A percentile compares a stretch with the other conserved stretches of the same genome.
Conservation (phyloP, 2,329 filamentous ascomycete genomes). For the Penicillium sp. region DNA sequence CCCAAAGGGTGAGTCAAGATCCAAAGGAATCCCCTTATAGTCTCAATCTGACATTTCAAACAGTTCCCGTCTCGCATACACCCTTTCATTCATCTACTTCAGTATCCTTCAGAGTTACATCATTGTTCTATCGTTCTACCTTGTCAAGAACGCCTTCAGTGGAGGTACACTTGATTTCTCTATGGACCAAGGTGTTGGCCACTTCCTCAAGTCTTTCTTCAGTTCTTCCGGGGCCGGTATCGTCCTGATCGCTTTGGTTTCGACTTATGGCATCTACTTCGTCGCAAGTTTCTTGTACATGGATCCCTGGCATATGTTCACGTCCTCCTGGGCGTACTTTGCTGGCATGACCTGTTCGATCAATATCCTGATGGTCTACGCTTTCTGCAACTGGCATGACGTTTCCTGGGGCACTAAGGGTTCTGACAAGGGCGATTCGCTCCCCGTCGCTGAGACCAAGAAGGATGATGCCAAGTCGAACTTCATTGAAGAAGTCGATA, state of each 20-base stretch:
- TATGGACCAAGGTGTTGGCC: slow-evolving; percentile 55
- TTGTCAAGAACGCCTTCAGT: slow-evolving; percentile 78
- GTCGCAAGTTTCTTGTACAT: slow-evolving; percentile 95
- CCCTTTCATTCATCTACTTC: slow-evolving; percentile 83
- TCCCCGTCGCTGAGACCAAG: slow-evolving; percentile 80
- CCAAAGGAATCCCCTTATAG: not conserved
- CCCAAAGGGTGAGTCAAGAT: slow-evolving; percentile 68
- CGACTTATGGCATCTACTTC: slow-evolving; percentile 94
- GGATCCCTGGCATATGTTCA: slow-evolving; percentile 99
- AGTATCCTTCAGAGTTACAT: slow-evolving; percentile 83
- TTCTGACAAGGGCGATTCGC: slow-evolving; percentile 84
- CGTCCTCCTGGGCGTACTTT: slow-evolving; percentile 88
- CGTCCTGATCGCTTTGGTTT: slow-evolving; percentile 83
- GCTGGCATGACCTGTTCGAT: slow-evolving; percentile 92
- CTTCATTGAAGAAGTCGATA: slow-evolving; percentile 90
- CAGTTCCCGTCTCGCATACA: slow-evolving; percentile 72
- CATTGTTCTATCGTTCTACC: slow-evolving; percentile 77
- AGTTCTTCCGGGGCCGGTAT: slow-evolving; percentile 73
- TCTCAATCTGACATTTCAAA: not conserved
- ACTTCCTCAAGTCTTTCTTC: slow-evolving; percentile 79
- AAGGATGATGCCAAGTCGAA: slow-evolving; percentile 83
- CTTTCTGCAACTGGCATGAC: slow-evolving; percentile 99
- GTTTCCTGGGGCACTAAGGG: slow-evolving; percentile 99
- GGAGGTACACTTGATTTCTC: slow-evolving; percentile 57
- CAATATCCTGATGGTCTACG: slow-evolving; percentile 98